A percentile compares a stretch with the other conserved stretches of the same genome.
phyloP scores from a whole-genome alignment of 2,329 filamentous ascomycete genomes.

The Balansia obtecta region DNA sequence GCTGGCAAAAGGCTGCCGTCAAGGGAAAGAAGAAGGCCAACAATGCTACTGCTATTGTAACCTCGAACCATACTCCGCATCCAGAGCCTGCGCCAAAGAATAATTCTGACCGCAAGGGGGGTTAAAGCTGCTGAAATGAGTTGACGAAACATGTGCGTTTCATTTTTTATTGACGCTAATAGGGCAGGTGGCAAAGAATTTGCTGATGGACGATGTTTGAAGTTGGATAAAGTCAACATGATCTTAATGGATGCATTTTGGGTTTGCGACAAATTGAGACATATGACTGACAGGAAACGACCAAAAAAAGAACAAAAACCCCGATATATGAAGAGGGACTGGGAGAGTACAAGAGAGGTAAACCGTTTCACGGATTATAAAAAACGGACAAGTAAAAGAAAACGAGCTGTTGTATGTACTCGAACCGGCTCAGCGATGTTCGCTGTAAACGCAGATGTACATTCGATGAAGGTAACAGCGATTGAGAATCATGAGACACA shows the following conservation, averaged over 20 bases:
- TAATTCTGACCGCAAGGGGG: constrained; percentile 50
- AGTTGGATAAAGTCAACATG: constrained; percentile 7
- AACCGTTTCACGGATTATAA: background rate
- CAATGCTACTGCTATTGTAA: constrained; percentile 25
- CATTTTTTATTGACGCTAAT: background rate
- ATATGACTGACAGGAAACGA: constrained; percentile 3
- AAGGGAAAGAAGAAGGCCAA: constrained; percentile 39
- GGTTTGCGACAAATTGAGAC: background rate
- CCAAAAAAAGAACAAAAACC: background rate
- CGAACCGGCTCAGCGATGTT: background rate
- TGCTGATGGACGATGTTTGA: constrained; percentile 1
- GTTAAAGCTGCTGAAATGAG: constrained; percentile 14
- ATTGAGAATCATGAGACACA: background rate
- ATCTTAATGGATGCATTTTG: constrained; percentile 5
- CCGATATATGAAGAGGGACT: constrained; percentile 1
- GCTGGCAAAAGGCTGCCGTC: constrained; percentile 47
- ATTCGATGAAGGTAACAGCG: background rate
- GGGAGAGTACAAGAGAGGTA: background rate
- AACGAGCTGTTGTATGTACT: background rate
- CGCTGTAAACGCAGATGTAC: background rate
- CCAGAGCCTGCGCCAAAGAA: constrained; percentile 45
- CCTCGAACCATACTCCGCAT: constrained; percentile 17
- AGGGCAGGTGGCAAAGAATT: background rate
- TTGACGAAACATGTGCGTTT: background rate
- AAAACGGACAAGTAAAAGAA: background rate